Base-by-base conservation (phyloP, 352 stramenopile species). In the Poterioochromonas sp. region DNA sequence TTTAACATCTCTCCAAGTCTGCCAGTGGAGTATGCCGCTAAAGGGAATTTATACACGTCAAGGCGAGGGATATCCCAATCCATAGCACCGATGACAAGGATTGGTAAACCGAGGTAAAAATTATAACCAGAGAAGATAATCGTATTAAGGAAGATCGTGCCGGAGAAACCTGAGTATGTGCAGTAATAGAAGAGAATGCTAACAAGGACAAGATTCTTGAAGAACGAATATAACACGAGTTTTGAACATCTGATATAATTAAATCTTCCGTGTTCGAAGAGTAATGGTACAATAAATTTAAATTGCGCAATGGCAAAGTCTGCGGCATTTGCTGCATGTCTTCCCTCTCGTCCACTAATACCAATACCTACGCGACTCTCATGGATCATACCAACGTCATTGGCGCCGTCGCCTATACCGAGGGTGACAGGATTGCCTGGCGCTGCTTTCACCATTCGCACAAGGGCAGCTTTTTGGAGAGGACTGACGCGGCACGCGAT, bases 301-400 rank as follows among this genome's bases (percentile, higher is more conserved):
- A 99, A 99, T 81, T 99, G 94, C 32, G 93, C 92, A 70, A 99
- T 97, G 8, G 94, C 92, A 85, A 98, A 99, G 83, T 99, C 96
- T 63, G 93, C 91, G 47, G 89, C 89, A 84, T 99, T 99, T 8
- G 98, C 95, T n/a, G 95, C 95, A 79, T 98, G 93, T 83, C 96
- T 94, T 34, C 95, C 95, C 85, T 99, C 95, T 76, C 97, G 89
- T 26, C 95, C 94, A 37, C 90, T 97, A 82, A 99, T 98, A 26
- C 94, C 95, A 47, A 99, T 88, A 65, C 95, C 65, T 64, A 99
- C 93, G 79, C 98, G 93, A 15, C 95, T 95, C 83, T 97, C 93
- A 80, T 98, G 93, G 81, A 99, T 99, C 95, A 99, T 99, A 44
- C 92, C 93, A 58, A 99, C 95, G 79, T 99, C 96, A 82, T 99